Evolutionary conservation across 2,329 filamentous ascomycete species (phyloP), one percentile per base, ranked within the genome.

Genomic region (Bipolaris sorokiniana): DNA sequence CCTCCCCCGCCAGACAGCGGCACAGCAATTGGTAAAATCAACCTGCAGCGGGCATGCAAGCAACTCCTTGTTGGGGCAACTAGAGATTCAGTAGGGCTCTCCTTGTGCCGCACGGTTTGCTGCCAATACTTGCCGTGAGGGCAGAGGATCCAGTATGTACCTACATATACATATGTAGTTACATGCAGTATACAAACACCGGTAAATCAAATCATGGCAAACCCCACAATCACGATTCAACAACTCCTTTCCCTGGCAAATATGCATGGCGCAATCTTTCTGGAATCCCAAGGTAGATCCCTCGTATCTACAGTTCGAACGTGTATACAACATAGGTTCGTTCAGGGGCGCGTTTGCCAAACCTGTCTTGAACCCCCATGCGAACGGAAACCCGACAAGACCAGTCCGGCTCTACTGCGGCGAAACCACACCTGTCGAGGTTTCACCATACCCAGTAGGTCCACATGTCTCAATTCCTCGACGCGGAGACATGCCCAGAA

Each of bases 321-420:
- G 3, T 31, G 47, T 22, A 31, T 36, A 44, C 42, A 44, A 10
- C 37, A 11, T 20, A 31, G 16, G 3, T 33, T 44, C 33, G 26
- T 28, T 36, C 48, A 33, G 18, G 15, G 20, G 20, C 5, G n/a
- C 26, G 18, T 34, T 7, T 23, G 33, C 23, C 15, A 51, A 38
- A 18, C 22, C 44, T 34, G 52, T n/a, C 22, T 15, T 22, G 33
- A 53, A 40, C 16, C 28, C 22, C 9, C 38, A 22, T 28, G 33
- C 38, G 47, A 41, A 49, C 22, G 37, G 28, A 7, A 38, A 38
- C 20, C 22, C 9, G 41, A 15, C 15, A 31, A 38, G n/a, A 38
- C 34, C 37, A n/a, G 13, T 5, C 44, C 52, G 47, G 52, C 33
- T 16, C 52, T 51, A 51, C 52, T 38, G 5, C 52, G 52, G 52